Conservation (phyloP, 352 stramenopile genomes). For the Pythium phragmitis region DNA sequence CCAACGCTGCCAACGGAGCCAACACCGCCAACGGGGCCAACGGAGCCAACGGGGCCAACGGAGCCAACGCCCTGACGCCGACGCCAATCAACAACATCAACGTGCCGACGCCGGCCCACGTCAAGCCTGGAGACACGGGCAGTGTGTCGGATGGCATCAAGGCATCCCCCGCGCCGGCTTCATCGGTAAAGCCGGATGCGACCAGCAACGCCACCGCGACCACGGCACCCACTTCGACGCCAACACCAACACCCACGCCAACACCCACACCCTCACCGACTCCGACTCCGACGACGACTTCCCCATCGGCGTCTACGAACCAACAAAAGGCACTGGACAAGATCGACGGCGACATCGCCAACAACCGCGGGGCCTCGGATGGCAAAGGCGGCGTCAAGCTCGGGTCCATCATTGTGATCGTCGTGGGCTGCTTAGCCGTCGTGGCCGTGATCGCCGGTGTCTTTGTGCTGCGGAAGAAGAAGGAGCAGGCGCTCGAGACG, state of each 20-base stretch:
- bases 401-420: slow-evolving; percentile 48
- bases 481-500: slow-evolving; percentile 51
- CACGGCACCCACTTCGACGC: background rate
- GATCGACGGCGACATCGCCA: slow-evolving; percentile 32
- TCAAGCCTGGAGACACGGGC: slow-evolving; percentile 19
- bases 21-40: background rate
- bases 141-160: background rate
- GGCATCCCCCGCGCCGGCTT: slow-evolving; percentile 17
- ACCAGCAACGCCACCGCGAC: background rate
- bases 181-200: slow-evolving; percentile 20
- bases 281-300: background rate
- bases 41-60: slow-evolving; percentile 2
- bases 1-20: slow-evolving; percentile 9
- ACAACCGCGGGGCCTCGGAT: background rate
- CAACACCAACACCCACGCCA: background rate
- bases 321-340: slow-evolving; percentile 36
- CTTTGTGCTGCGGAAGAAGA: slow-evolving; percentile 61
- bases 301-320: slow-evolving; percentile 19
- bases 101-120: slow-evolving; percentile 21
- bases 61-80: background rate
- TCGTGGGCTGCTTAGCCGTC: slow-evolving; percentile 71
- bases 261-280: background rate
- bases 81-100: slow-evolving; percentile 10
- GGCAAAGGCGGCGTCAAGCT: slow-evolving; percentile 29
- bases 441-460: slow-evolving; percentile 67